Evolutionary conservation across 2,329 filamentous ascomycete species (phyloP), one percentile per base, ranked within the genome.

Genomic region (Colletotrichum limetticola): DNA sequence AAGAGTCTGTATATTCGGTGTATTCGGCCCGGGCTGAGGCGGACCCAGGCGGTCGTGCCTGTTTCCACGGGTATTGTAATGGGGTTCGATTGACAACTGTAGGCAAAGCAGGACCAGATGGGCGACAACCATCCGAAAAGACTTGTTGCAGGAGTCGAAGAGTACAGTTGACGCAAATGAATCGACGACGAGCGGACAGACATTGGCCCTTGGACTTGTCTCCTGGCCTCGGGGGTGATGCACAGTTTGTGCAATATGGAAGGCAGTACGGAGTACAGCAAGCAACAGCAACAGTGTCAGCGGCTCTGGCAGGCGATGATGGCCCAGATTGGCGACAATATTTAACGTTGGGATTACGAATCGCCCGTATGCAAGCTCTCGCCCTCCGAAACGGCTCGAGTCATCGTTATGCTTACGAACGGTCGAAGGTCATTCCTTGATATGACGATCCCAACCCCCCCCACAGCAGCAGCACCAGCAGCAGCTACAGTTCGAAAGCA

Each of bases 311-410:
- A 49, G 56, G 60, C 60, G 49, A 24, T 66, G 46, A 62, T 64
- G 59, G 19, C 70, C 37, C 46, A 59, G 35, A 66, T 72, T 70
- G 61, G 66, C 66, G 66, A 72, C 71, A 42, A 61, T 65, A 58
- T 56, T 61, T 71, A 61, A 70, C 67, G 70, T 61, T 66, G 46
- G 56, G 55, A 61, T 52, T 61, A 61, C 53, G 66, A 69, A 12
- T 69, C 66, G 42, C 32, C 42, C 58, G 64, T 63, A 30, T 65
- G 53, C 42, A 69, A 64, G 55, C 32, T 71, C 61, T 32, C 46
- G 19, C n/a, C 60, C 70, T 66, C 49, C 66, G 71, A 71, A 66
- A 70, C 71, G 71, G 60, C 71, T 72, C 56, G 71, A 72, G 71
- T 72, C 71, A 72, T 71, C 60, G 46, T 26, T 61, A 61, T 72